phyloP scores from a whole-genome alignment of 2,329 filamentous ascomycete species.

The Rugonectria rugulosa region DNA sequence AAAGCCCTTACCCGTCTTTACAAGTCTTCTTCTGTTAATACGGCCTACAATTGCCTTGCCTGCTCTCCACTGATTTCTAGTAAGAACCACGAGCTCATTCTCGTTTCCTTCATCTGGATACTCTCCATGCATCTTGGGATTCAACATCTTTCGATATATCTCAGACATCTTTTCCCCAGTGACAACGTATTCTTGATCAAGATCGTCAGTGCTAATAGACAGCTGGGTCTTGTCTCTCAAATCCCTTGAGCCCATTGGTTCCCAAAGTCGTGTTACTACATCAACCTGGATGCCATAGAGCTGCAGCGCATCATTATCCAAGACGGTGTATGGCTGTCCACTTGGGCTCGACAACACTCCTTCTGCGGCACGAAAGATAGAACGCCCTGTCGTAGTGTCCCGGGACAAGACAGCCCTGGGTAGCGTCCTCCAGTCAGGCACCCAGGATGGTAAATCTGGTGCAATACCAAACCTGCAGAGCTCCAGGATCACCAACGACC shows the following conservation, averaged over 20 bases:
- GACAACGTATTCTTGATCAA: background rate
- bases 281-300: background rate
- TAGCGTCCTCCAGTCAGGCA: slow-evolving; percentile 6
- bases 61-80: background rate
- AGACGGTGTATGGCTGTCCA: background rate
- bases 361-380: background rate
- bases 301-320: background rate
- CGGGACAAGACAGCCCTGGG: background rate
- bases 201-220: background rate
- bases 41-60: background rate
- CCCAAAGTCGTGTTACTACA: background rate
- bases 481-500: slow-evolving; percentile 1
- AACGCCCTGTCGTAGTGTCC: background rate
- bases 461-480: slow-evolving; percentile 3
- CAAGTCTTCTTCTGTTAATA: slow-evolving; percentile 2
- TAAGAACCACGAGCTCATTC: background rate
- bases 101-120: background rate
- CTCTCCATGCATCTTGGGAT: background rate
- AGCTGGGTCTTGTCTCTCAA: background rate
- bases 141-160: background rate
- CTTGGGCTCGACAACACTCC: background rate
- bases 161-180: slow-evolving; percentile 3
- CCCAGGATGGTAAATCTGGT: background rate
- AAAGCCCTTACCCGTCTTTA: background rate
- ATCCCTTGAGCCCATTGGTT: background rate